These are phyloP conservation scores for Knufia fluminis DNA, from an alignment of 2,329 filamentous ascomycete genomes.

Conservation along the genomic window DNA sequence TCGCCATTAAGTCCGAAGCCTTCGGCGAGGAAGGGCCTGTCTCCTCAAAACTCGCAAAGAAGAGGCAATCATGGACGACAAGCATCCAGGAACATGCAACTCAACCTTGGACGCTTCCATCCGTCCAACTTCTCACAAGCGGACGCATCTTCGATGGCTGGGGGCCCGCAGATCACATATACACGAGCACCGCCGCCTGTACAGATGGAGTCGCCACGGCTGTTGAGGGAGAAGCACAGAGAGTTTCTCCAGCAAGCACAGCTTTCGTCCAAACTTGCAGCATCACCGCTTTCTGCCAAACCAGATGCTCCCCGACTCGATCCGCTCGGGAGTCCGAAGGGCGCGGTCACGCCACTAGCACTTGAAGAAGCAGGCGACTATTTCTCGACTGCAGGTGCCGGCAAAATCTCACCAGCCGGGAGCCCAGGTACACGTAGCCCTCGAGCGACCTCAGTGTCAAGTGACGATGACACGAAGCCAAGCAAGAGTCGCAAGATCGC, in stretches of 20 bases:
- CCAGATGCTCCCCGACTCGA: constrained; percentile 38
- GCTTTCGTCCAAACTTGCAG: constrained; percentile 25
- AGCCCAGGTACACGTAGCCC: constrained; percentile 22
- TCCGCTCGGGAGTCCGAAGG: constrained; percentile 35
- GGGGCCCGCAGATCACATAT: constrained; percentile 24
- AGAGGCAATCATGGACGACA: constrained; percentile 27
- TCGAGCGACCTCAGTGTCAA: constrained; percentile 3
- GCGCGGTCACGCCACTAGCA: constrained; percentile 37
- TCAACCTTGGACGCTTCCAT: constrained; percentile 38
- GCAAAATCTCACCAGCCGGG: constrained; percentile 23
- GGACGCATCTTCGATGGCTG: constrained; percentile 25
- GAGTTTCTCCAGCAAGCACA: constrained; percentile 33
- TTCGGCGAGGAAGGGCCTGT: constrained; percentile 20
- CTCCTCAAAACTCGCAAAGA: constrained; percentile 29
- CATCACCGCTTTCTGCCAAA: constrained; percentile 25
- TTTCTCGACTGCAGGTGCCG: constrained; percentile 22
- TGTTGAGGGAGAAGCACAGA: constrained; percentile 35
- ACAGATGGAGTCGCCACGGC: constrained; percentile 25
- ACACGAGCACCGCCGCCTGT: constrained; percentile 23
- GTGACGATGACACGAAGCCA: constrained; percentile 1
- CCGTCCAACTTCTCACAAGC: constrained; percentile 34
- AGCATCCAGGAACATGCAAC: constrained; percentile 30
- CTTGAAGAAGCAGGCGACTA: constrained; percentile 34
- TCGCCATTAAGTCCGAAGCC: constrained; percentile 22
- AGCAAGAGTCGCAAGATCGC: constrained; percentile 6